phyloP scores from a whole-genome alignment of 768 basidiomycete genomes.

The Hygrophoropsis aurantiaca region DNA sequence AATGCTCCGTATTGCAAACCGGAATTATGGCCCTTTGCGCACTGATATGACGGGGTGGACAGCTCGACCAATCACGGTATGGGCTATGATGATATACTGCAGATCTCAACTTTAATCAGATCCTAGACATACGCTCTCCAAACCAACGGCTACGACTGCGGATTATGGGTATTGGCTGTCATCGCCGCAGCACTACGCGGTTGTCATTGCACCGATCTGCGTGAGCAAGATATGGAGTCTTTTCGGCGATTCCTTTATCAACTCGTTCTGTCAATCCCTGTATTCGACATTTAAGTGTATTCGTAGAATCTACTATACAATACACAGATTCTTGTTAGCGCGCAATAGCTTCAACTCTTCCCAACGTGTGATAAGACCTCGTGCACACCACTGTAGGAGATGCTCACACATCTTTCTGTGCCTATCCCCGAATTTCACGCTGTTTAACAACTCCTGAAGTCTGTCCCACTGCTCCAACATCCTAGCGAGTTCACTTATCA shows the following conservation, averaged over 20 bases:
- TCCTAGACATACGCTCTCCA: conserved; percentile 7
- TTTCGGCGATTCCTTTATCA: conserved; percentile 3
- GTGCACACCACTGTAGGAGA: too few relatives aligned
- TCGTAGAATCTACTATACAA: too few relatives aligned
- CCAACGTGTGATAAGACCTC: too few relatives aligned
- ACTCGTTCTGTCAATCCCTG: neutral
- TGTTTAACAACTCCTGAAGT: too few relatives aligned
- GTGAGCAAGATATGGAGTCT: conserved; percentile 11
- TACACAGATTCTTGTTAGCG: too few relatives aligned
- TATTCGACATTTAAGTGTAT: neutral
- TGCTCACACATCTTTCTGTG: too few relatives aligned
- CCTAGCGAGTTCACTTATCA: too few relatives aligned
- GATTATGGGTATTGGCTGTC: conserved; percentile 22
- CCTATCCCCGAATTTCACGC: too few relatives aligned
- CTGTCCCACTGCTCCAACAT: too few relatives aligned
- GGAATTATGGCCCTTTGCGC: neutral
- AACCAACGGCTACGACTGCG: conserved; percentile 21
- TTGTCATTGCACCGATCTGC: conserved; percentile 4
- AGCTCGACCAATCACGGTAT: neutral
- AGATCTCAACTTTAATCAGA: too few relatives aligned
- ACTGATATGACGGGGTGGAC: conserved; percentile 5
- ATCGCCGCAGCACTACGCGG: conserved; percentile 21
- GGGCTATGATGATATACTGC: neutral
- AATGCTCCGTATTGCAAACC: conserved; percentile 1
- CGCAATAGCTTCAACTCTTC: too few relatives aligned